Evolutionary conservation across 2,329 filamentous ascomycete species (phyloP).

Genomic region (Dactylellina drechsleri): DNA sequence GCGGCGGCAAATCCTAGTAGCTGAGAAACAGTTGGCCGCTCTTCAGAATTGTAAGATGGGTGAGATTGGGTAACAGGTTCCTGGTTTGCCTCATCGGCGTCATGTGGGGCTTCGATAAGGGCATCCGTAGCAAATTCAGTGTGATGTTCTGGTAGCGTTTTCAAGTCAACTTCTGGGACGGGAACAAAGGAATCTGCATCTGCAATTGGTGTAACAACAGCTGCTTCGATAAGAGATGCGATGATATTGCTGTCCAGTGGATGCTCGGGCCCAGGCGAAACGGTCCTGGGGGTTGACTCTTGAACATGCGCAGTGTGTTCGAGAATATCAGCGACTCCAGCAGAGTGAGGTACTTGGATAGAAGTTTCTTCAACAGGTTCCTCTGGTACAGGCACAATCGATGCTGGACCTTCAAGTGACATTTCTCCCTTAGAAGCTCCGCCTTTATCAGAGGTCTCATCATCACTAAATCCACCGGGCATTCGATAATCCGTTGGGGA

Average conservation of each 20-base stretch:
- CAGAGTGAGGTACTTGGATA: background rate
- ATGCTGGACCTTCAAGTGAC: conserved; percentile 12
- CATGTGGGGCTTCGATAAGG: conserved; percentile 10
- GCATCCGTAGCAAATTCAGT: background rate
- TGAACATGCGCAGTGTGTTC: conserved; percentile 10
- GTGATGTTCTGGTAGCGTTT: background rate
- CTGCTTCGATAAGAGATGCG: conserved; percentile 49
- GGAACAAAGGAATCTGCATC: conserved; percentile 38
- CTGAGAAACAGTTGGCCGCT: conserved; percentile 34
- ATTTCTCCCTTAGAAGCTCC: conserved; percentile 12
- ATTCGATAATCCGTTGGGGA: conserved; percentile 32
- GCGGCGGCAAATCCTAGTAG: conserved; percentile 32
- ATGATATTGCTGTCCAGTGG: conserved; percentile 21
- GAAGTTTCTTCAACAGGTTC: conserved; percentile 6
- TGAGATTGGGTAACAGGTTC: background rate
- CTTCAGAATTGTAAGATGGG: background rate
- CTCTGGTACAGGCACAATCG: background rate
- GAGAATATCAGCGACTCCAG: background rate
- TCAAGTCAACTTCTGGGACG: conserved; percentile 31
- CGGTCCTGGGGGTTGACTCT: conserved; percentile 15
- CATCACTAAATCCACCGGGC: conserved; percentile 45
- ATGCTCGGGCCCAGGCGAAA: conserved; percentile 14
- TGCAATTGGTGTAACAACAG: conserved; percentile 40
- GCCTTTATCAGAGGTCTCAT: conserved; percentile 29
- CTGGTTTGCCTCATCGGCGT: background rate